phyloP scores from a whole-genome alignment of 768 basidiomycete genomes.

The Boletellus ananiceps region DNA sequence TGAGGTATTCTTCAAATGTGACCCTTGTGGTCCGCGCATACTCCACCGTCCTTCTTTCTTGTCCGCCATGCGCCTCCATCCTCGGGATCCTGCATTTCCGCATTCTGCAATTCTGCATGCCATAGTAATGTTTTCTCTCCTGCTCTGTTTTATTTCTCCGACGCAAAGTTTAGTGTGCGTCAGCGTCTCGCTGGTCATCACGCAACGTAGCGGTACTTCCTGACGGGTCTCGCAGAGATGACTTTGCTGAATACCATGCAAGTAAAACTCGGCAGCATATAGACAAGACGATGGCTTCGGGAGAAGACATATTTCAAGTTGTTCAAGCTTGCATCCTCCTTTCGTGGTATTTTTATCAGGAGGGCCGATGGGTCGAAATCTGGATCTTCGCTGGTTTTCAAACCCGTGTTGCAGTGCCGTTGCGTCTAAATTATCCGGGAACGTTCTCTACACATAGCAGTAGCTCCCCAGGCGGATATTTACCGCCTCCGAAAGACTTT shows the following conservation, averaged over 20 bases:
- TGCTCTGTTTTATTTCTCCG: slow-evolving; percentile 8
- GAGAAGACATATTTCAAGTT: slow-evolving; percentile 80
- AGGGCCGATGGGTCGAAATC: slow-evolving; percentile 86
- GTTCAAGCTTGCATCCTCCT: slow-evolving; percentile 84
- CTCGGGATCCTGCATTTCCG: slow-evolving; percentile 79
- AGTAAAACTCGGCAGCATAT: slow-evolving; percentile 85
- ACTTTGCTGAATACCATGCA: slow-evolving; percentile 84
- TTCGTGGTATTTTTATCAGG: slow-evolving; percentile 89
- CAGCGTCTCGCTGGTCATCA: slow-evolving; percentile 79
- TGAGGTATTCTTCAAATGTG: slow-evolving; percentile 83
- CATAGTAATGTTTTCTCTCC: slow-evolving; percentile 50
- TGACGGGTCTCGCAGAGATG: slow-evolving; percentile 75
- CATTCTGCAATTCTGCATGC: slow-evolving; percentile 89
- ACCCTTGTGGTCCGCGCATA: slow-evolving; percentile 82
- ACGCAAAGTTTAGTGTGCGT: slow-evolving; percentile 55
- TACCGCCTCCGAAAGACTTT: slow-evolving; percentile 72
- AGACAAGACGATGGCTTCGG: slow-evolving; percentile 86
- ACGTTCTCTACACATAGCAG: slow-evolving; percentile 68
- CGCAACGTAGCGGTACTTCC: slow-evolving; percentile 60
- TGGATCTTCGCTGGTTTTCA: slow-evolving; percentile 90
- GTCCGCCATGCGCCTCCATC: slow-evolving; percentile 73
- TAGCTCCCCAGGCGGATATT: slow-evolving; percentile 71
- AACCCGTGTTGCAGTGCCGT: slow-evolving; percentile 73
- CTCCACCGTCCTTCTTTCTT: slow-evolving; percentile 79
- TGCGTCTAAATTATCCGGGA: slow-evolving; percentile 82